A percentile compares a stretch with the other conserved stretches of the same genome.
phyloP scores from a whole-genome alignment of 2,329 filamentous ascomycete species.

The Pseudocercospora vitis region DNA sequence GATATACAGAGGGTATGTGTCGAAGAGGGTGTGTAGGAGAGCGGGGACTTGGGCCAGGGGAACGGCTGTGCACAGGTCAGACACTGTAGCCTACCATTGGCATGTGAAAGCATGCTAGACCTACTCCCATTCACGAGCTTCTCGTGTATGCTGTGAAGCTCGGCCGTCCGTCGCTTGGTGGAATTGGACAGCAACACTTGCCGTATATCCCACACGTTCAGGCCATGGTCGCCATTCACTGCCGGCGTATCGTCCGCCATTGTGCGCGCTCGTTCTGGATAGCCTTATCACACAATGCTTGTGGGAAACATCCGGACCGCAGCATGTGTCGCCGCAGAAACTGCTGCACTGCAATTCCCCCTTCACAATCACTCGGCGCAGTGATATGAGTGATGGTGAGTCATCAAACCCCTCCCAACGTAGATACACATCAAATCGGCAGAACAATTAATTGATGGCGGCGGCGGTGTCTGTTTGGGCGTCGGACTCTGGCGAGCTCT shows the following conservation, averaged over 20 bases:
- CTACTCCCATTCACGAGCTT: conserved; percentile 46
- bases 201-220: conserved; percentile 34
- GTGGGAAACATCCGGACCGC: background rate
- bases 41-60: conserved; percentile 28
- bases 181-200: conserved; percentile 48
- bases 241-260: conserved; percentile 28
- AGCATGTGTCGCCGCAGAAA: background rate
- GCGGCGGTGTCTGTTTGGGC: conserved; percentile 14
- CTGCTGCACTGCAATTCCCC: background rate
- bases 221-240: conserved; percentile 22
- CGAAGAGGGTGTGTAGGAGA: conserved; percentile 70
- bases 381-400: background rate
- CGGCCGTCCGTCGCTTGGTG: conserved; percentile 48
- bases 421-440: background rate
- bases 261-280: conserved; percentile 5
- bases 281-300: background rate
- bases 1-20: conserved; percentile 81
- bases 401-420: background rate
- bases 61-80: conserved; percentile 24
- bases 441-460: background rate
- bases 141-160: conserved; percentile 48
- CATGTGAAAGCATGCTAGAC: conserved; percentile 20
- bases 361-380: background rate
- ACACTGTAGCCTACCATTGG: background rate
- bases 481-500: conserved; percentile 1